Conservation (phyloP, 306 rosid genomes). For the Cucurbita argyrosperma region DNA sequence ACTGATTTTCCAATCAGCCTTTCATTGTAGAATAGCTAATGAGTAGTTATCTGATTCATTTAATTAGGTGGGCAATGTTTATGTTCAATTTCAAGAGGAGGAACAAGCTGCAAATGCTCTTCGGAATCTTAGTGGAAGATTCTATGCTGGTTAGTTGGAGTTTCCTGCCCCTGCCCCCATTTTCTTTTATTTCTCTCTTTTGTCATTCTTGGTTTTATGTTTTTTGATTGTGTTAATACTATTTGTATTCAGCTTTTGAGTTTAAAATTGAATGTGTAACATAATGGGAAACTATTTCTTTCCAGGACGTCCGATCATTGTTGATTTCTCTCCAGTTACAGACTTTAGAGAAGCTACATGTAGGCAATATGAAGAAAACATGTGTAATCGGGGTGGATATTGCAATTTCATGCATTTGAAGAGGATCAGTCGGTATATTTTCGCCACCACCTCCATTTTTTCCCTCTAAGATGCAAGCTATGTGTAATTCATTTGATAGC, state of each 20-base stretch:
- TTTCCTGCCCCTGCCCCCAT: neutral
- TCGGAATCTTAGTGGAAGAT: slow-evolving; percentile 43
- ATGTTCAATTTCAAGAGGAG: slow-evolving; percentile 61
- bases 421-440: slow-evolving; percentile 42
- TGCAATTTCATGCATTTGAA: slow-evolving; percentile 51
- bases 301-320: slow-evolving; percentile 64
- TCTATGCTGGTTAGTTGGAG: slow-evolving; percentile 38
- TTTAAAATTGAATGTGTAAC: neutral
- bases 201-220: too few relatives aligned
- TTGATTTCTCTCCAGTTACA: slow-evolving; percentile 60
- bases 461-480: neutral
- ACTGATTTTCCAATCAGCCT: neutral
- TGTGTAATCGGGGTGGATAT: slow-evolving; percentile 32
- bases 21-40: neutral
- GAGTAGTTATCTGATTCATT: neutral
- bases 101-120: slow-evolving; percentile 51
- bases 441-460: neutral
- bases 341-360: slow-evolving; percentile 67
- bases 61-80: slow-evolving; percentile 61
- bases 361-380: slow-evolving; percentile 63
- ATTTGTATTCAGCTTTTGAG: neutral
- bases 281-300: neutral
- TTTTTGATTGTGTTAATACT: neutral
- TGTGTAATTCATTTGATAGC: neutral
- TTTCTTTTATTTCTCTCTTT: neutral